Evolutionary conservation across 345 rosid genomes (phyloP), one percentile per base, ranked within the genome.

Genomic region (Syzygium aqueum): DNA sequence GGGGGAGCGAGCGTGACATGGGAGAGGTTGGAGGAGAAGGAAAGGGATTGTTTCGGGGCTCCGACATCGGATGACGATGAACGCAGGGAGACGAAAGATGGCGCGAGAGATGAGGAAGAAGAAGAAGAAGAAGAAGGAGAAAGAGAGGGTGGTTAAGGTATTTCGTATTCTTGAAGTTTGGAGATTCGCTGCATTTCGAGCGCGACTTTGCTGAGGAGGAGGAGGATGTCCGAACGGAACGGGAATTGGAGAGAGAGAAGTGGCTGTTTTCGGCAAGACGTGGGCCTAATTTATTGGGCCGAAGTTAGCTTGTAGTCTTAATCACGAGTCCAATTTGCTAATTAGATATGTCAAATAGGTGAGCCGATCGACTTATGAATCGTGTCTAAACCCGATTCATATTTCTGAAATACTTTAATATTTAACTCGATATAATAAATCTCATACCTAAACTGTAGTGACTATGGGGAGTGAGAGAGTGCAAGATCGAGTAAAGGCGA

Each of bases 31-130:
- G 85, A 85, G 90, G 82, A 86, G 85, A 93, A 87, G 96, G 95
- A 85, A 95, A 94, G 91, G 99, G 94, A 95, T 95, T 90, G 94
- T 91, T 92, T 92, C 73, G 28, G 86, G 84, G 61, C 91, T 77
- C 51, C 83, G 28, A 57, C 53, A 87, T 80, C 84, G n/a, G 84
- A 50, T 43, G 85, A 53, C 22, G 88, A 28, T 28, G 86, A 85
- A 17, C 67, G 6, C 43, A 57, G 85, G 14, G 77, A 40, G 65
- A 73, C 49, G 82, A 33, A 73, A 73, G 49, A 73, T 73, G 82
- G 82, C 49, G 49, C 49, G 82, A 3, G 49, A 53, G n/a, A 15
- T 3, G 22, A 33, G 46, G 43, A 37, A 13, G 37, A 6, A 53
- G 80, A n/a, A 57, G 53, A 9, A 0, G 30, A 12, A 19, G 40